phyloP scores from a whole-genome alignment of 2,329 filamentous ascomycete genomes.

The Colletotrichum sp. region DNA sequence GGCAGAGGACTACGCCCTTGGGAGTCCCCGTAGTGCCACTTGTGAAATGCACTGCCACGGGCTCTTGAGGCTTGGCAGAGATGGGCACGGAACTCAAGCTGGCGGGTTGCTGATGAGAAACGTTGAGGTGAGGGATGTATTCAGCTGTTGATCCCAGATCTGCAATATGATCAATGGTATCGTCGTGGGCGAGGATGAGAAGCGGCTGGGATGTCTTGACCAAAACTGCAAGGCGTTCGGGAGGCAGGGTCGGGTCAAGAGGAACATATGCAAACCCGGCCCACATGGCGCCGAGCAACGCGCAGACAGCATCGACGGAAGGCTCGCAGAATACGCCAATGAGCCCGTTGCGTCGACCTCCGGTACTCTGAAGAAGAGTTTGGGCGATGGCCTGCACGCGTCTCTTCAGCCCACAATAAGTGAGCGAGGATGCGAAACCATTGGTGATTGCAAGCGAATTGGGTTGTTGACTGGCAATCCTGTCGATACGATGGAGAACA shows the following conservation, averaged over 20 bases:
- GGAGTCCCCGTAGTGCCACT: constrained; percentile 36
- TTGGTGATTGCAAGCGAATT: not conserved
- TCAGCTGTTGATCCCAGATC: not conserved
- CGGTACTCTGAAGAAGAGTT: not conserved
- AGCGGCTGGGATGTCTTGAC: not conserved
- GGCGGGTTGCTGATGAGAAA: not conserved
- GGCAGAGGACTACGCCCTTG: constrained; percentile 42
- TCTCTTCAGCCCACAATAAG: not conserved
- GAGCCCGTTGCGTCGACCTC: not conserved
- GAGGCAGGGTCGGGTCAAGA: constrained; percentile 34
- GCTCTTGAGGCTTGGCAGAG: not conserved
- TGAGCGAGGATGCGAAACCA: not conserved
- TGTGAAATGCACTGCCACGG: constrained; percentile 11
- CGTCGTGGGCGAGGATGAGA: not conserved
- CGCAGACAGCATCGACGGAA: constrained; percentile 34
- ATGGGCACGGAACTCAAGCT: not conserved
- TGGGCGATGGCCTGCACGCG: not conserved
- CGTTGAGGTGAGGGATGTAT: not conserved
- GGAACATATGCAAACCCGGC: constrained; percentile 43
- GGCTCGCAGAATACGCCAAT: constrained; percentile 46
- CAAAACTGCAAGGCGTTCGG: not conserved
- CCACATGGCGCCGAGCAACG: constrained; percentile 43
- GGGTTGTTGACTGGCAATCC: not conserved
- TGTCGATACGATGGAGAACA: not conserved
- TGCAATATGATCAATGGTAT: not conserved